phyloP scores from a whole-genome alignment of 2,329 filamentous ascomycete genomes.

The Aspergillus fructus region DNA sequence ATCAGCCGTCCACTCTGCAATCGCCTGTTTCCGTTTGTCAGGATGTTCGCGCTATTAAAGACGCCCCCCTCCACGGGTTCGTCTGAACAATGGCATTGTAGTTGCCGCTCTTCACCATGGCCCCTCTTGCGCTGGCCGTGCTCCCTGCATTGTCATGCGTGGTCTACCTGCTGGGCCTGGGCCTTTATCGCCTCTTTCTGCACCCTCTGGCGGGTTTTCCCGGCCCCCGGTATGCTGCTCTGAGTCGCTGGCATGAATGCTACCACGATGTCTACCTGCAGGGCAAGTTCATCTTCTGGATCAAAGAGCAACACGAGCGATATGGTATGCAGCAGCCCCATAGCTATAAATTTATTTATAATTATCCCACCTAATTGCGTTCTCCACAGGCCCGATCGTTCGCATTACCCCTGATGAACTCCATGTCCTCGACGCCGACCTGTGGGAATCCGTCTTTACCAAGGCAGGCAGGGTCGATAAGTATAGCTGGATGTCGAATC shows the following conservation, averaged over 20 bases:
- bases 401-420: conserved; percentile 19
- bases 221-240: conserved; percentile 14
- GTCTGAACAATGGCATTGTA: too few relatives aligned
- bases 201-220: conserved; percentile 17
- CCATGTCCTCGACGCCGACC: conserved; percentile 15
- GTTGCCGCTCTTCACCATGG: not conserved
- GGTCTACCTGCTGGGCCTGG: conserved; percentile 5
- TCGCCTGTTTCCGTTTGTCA: too few relatives aligned
- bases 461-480: conserved; percentile 17
- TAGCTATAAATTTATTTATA: too few relatives aligned
- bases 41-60: too few relatives aligned
- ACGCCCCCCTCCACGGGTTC: too few relatives aligned
- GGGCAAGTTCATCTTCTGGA: conserved; percentile 18
- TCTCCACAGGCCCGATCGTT: conserved; percentile 14
- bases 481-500: conserved; percentile 11
- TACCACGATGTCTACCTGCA: conserved; percentile 17
- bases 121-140: not conserved
- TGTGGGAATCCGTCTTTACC: conserved; percentile 17
- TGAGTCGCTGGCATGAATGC: conserved; percentile 16
- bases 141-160: conserved; percentile 34
- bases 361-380: too few relatives aligned
- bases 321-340: conserved; percentile 9
- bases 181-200: conserved; percentile 12
- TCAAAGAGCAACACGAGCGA: conserved; percentile 13
- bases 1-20: too few relatives aligned